Base-by-base conservation (phyloP, 2,329 filamentous ascomycete species). In the Claviceps citrina region DNA sequence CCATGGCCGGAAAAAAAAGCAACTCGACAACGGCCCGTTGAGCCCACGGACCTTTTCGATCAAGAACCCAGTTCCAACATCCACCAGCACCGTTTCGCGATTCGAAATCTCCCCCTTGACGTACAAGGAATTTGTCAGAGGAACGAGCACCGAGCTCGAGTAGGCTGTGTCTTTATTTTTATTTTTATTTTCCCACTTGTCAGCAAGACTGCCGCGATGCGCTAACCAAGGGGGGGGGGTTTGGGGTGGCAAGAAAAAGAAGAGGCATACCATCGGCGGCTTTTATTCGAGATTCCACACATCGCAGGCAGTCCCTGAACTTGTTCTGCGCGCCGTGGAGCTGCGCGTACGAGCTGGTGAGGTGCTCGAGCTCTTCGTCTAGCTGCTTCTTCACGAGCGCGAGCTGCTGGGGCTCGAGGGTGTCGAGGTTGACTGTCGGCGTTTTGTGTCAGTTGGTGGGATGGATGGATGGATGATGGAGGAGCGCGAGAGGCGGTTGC, bases 341-440 rank as follows among this genome's bases (percentile, higher is more conserved):
- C 58, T 93, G 91, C 38, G 81, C 72, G 65, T 93, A 94, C 8
- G 91, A 96, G 42, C 69, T 74, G 2, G 85, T 93, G 49, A 98
- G 76, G 66, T 96, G 89, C 58, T 94, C 85, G 48, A 98, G 80
- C 64, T 98, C 91, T 54, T 91, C 81, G 60, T 94, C 89, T 49
- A 98, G 80, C 60, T 95, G 89, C 61, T 91, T 86, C 70, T 98
- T 95, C 50, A 98, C 80, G 52, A 85, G 78, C 50, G 77, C 80
- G 49, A 98, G 81, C 64, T 95, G 89, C 49, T 84, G 83, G 20
- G 80, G 70, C 51, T 81, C 82, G 53, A 98, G 80, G 45, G 73
- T 77, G 52, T 80, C 76, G 53, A 98, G 67, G 49, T 71, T 72
- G 49, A 76, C 72, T 75, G 49, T 4, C 16, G 10, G n/a, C 32